Evolutionary conservation across 495 filamentous ascomycete species (phyloP).

Genomic region (Penicillium verhagenii): DNA sequence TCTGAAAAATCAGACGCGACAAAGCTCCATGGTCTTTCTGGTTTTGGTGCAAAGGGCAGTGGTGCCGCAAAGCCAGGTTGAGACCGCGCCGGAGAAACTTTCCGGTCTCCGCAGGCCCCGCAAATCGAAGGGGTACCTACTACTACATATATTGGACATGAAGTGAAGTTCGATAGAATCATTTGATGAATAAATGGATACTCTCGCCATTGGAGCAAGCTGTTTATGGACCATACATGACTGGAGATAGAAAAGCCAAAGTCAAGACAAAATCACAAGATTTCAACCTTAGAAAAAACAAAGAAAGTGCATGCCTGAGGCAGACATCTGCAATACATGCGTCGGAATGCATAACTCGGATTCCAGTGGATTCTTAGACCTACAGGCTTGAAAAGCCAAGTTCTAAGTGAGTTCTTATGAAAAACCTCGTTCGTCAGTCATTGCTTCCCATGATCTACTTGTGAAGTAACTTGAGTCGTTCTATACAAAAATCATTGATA

Average conservation of each 20-base stretch:
- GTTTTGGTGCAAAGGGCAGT: slow-evolving; percentile 1
- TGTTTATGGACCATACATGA: no score
- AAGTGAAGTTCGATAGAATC: not conserved
- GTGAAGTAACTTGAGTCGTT: no score
- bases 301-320: not conserved
- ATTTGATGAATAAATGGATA: not conserved
- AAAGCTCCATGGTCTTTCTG: slow-evolving; percentile 8
- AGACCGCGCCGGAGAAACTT: slow-evolving; percentile 25
- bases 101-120: slow-evolving; percentile 21
- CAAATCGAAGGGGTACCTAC: slow-evolving; percentile 2
- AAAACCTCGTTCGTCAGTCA: no score
- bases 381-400: no score
- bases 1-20: not conserved
- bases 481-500: no score
- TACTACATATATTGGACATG: not conserved
- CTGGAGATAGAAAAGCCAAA: no score
- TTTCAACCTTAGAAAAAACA: not conserved
- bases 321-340: no score
- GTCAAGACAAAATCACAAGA: no score
- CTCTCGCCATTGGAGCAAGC: not conserved
- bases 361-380: no score
- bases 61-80: slow-evolving; percentile 9
- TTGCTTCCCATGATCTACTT: no score
- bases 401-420: no score
- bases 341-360: no score